A percentile compares a stretch with the other conserved stretches of the same genome.
Evolutionary conservation across 805 yeast species (phyloP).

Genomic region (Pachysolen tannophilus): DNA sequence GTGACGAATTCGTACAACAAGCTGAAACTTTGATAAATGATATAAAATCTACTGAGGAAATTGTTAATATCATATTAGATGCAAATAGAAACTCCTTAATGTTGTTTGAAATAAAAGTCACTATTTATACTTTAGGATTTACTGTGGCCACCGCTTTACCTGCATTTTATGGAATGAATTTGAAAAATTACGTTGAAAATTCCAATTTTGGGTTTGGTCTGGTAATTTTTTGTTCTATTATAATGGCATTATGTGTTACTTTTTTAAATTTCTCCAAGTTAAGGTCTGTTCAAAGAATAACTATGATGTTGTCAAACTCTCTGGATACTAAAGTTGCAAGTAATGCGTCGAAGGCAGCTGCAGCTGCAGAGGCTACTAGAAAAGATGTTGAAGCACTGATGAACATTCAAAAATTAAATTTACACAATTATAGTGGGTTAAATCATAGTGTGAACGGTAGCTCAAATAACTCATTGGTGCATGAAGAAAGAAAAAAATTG

Average conservation of each 20-base stretch:
- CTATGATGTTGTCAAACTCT: constrained; percentile 42
- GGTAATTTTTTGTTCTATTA: constrained; percentile 31
- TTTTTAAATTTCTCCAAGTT: constrained; percentile 48
- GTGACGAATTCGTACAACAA: constrained; percentile 90
- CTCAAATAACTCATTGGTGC: not conserved
- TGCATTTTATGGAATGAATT: constrained; percentile 85
- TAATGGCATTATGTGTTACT: too few species aligned
- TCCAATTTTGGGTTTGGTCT: constrained; percentile 53
- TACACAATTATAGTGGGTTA: constrained; percentile 5
- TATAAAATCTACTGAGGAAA: constrained; percentile 86
- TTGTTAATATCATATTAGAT: constrained; percentile 84
- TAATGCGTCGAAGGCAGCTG: constrained; percentile 3
- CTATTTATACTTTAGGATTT: constrained; percentile 78
- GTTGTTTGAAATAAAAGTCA: constrained; percentile 76
- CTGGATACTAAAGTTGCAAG: constrained; percentile 15
- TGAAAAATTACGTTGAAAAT: constrained; percentile 71
- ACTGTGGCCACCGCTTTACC: constrained; percentile 81
- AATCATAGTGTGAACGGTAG: not conserved
- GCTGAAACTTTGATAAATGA: constrained; percentile 77
- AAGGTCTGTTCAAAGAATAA: constrained; percentile 54
- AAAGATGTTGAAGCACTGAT: constrained; percentile 6
- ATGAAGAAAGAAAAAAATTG: constrained; percentile 12
- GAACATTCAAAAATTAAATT: not conserved
- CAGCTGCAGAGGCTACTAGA: not conserved
- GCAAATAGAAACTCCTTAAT: constrained; percentile 86